These are phyloP conservation scores for Xylaria acuta DNA, from an alignment of 495 filamentous ascomycete species.

Conservation along the genomic window DNA sequence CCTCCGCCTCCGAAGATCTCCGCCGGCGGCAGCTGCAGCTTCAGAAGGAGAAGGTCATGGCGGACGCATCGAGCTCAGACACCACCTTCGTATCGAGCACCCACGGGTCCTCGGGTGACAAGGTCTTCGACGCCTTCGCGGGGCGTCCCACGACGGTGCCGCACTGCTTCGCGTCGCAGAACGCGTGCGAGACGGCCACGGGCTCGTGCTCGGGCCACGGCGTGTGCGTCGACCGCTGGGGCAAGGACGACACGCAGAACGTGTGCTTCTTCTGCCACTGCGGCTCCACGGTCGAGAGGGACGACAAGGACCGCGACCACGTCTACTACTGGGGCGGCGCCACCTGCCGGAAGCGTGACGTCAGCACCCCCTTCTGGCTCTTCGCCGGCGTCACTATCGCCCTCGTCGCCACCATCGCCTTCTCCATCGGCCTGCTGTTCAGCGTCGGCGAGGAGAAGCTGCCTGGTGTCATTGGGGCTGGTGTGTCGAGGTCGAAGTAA, in stretches of 20 bases:
- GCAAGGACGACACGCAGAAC: constrained; percentile 37
- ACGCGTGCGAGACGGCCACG: constrained; percentile 67
- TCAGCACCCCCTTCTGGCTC: constrained; percentile 87
- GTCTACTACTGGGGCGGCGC: constrained; percentile 74
- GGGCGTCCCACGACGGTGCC: constrained; percentile 43
- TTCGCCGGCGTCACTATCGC: constrained; percentile 72
- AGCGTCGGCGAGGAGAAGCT: constrained; percentile 79
- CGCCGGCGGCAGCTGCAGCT: constrained; percentile 41
- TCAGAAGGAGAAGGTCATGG: constrained; percentile 44
- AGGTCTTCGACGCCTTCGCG: constrained; percentile 36
- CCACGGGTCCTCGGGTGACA: constrained; percentile 28
- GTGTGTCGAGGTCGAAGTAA: constrained; percentile 69
- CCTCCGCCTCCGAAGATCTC: constrained; percentile 39
- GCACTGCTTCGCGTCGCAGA: constrained; percentile 68
- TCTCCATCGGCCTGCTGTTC: constrained; percentile 77
- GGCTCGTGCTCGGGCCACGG: constrained; percentile 80
- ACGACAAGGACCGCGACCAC: constrained; percentile 45
- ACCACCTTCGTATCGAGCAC: constrained; percentile 31
- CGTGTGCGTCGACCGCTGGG: constrained; percentile 66
- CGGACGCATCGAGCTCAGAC: constrained; percentile 16
- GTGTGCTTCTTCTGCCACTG: constrained; percentile 83
- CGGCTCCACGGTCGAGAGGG: constrained; percentile 54
- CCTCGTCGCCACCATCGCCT: constrained; percentile 63
- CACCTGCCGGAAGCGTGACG: constrained; percentile 90
- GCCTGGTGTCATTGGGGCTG: constrained; percentile 86